These are phyloP conservation scores for Fusarium transvaalense DNA, from an alignment of 2,329 filamentous ascomycete species.

Conservation along the genomic window DNA sequence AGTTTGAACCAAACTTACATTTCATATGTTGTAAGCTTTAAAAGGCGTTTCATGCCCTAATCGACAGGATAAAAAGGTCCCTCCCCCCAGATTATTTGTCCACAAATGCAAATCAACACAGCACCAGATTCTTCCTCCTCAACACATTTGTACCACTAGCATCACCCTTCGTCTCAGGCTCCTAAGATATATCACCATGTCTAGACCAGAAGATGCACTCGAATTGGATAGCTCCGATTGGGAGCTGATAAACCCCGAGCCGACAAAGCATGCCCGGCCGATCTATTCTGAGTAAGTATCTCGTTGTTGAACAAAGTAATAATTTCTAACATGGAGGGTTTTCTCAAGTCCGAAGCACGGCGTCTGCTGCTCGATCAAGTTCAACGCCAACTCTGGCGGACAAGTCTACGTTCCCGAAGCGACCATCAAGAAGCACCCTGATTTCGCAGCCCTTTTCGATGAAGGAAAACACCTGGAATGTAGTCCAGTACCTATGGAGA, in stretches of 20 bases:
- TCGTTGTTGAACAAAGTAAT: background rate
- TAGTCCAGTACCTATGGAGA: background rate
- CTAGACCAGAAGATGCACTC: background rate
- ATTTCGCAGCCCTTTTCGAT: background rate
- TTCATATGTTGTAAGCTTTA: too few species aligned
- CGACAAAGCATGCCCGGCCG: background rate
- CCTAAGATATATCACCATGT: background rate
- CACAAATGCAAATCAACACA: too few species aligned
- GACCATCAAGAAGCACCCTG: background rate
- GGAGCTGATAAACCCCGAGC: background rate
- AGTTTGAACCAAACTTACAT: too few species aligned
- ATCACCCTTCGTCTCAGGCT: too few species aligned
- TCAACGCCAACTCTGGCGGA: background rate
- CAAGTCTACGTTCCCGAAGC: background rate
- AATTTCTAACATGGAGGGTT: background rate
- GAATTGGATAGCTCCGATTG: background rate
- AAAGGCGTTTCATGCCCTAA: too few species aligned
- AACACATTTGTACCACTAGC: too few species aligned
- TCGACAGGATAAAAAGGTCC: too few species aligned
- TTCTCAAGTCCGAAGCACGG: background rate
- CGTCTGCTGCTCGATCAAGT: background rate
- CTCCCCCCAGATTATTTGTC: too few species aligned
- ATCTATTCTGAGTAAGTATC: background rate
- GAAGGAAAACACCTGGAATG: background rate
- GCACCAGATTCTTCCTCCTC: too few species aligned